A percentile compares a stretch with the other conserved stretches of the same genome.
phyloP scores from a whole-genome alignment of 2,329 filamentous ascomycete genomes.

The Fusarium sp. region DNA sequence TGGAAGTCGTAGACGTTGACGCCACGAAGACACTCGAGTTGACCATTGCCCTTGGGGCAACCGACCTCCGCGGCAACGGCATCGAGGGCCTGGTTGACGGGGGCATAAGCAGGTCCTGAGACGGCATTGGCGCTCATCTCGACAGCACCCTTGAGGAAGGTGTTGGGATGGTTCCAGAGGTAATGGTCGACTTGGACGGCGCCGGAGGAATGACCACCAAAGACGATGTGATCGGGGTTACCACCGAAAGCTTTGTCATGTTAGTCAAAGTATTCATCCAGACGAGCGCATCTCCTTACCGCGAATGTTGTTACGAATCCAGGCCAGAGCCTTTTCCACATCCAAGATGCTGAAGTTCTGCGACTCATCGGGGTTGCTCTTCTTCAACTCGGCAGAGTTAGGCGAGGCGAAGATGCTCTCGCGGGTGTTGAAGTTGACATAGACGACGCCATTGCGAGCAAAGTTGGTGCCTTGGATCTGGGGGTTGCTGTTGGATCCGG shows the following conservation, averaged over 20 bases:
- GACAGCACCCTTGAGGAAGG: conserved; percentile 52
- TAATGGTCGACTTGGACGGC: conserved; percentile 55
- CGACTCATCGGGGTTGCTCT: conserved; percentile 23
- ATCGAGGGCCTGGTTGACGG: conserved; percentile 51
- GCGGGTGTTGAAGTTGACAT: conserved; percentile 55
- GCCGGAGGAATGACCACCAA: conserved; percentile 56
- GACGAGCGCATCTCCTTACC: conserved; percentile 6
- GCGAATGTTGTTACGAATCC: conserved; percentile 40
- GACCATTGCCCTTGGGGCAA: conserved; percentile 45
- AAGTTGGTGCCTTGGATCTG: conserved; percentile 52
- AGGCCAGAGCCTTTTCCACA: conserved; percentile 43
- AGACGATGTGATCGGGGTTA: conserved; percentile 58
- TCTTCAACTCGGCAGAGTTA: conserved; percentile 52
- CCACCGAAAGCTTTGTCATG: conserved; percentile 53
- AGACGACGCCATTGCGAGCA: conserved; percentile 51
- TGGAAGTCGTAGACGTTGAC: conserved; percentile 40
- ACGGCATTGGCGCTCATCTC: conserved; percentile 57
- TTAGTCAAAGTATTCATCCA: not conserved
- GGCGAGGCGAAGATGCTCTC: conserved; percentile 59
- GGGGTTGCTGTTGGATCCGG: conserved; percentile 54
- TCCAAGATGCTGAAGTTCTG: conserved; percentile 44
- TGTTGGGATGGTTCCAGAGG: conserved; percentile 54
- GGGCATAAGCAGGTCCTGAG: conserved; percentile 54
- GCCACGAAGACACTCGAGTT: conserved; percentile 53
- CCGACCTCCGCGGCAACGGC: conserved; percentile 52